Conservation (phyloP, 163 green algal genomes). For the Prototheca wickerhamii region DNA sequence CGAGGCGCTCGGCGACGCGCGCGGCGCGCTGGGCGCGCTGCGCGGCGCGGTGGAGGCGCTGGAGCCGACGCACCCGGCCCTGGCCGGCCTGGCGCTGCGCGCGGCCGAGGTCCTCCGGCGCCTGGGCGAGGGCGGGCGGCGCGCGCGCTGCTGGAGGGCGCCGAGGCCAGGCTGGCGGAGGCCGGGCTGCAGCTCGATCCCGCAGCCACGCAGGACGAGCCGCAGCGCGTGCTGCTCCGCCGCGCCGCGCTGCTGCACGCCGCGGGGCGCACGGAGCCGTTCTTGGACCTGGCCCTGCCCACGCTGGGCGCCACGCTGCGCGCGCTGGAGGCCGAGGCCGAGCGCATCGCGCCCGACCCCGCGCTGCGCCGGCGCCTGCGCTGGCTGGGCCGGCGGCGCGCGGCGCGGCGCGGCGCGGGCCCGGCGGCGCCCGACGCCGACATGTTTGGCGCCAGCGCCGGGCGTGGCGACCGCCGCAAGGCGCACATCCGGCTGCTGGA, state of each 20-base stretch:
- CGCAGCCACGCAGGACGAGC: neutral
- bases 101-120: slow-evolving; percentile 42
- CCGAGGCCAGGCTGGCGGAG: neutral
- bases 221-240: slow-evolving; percentile 6
- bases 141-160: neutral
- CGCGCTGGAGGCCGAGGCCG: slow-evolving; percentile 18
- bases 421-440: slow-evolving; percentile 18
- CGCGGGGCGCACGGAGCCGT: slow-evolving; percentile 15
- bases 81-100: slow-evolving; percentile 25
- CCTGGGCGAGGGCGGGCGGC: slow-evolving; percentile 9
- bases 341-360: slow-evolving; percentile 1
- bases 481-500: slow-evolving; percentile 33
- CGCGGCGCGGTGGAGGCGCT: slow-evolving; percentile 17
- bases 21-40: slow-evolving; percentile 26
- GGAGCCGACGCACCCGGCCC: slow-evolving; percentile 17
- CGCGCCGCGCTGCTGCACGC: slow-evolving; percentile 4
- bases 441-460: neutral
- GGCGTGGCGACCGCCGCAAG: slow-evolving; percentile 26
- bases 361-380: slow-evolving; percentile 13
- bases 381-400: slow-evolving; percentile 9
- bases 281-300: slow-evolving; percentile 35
- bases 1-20: slow-evolving; percentile 15
- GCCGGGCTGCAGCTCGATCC: neutral
- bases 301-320: slow-evolving; percentile 32
- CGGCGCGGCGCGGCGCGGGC: slow-evolving; percentile 4